A percentile compares a stretch with the other conserved stretches of the same genome.
Conservation (phyloP, 2,329 filamentous ascomycete genomes). For the Coniochaeta sp. region DNA sequence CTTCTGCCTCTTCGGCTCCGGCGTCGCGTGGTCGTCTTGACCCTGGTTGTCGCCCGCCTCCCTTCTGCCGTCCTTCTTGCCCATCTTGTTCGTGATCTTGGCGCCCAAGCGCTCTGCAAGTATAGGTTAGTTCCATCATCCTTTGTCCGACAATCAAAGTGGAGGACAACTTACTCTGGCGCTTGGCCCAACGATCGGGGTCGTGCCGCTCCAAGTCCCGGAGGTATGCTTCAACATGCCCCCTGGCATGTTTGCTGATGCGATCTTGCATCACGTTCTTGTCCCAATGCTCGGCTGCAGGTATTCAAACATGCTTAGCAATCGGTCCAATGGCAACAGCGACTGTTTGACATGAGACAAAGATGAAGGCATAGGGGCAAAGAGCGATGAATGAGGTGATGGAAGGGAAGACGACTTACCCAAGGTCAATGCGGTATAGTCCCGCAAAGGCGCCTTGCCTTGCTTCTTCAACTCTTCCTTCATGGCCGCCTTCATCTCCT, state of each 20-base stretch:
- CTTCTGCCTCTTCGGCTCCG: too few species aligned
- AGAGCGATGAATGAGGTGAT: too few species aligned
- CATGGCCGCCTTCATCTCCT: constrained; percentile 14
- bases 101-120: background rate
- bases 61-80: too few species aligned
- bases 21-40: too few species aligned
- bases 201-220: background rate
- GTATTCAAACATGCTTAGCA: background rate
- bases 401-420: too few species aligned
- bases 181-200: background rate
- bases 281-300: background rate
- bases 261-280: background rate
- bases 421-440: constrained; percentile 15
- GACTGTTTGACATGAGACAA: too few species aligned
- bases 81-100: too few species aligned
- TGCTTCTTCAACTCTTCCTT: background rate
- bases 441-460: constrained; percentile 12
- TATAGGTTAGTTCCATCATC: background rate
- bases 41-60: too few species aligned
- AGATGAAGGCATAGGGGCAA: too few species aligned
- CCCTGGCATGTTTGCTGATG: background rate
- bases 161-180: background rate
- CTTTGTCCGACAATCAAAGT: background rate
- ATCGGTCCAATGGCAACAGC: background rate
- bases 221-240: background rate